These are phyloP conservation scores for Periconia sp. DNA, from an alignment of 2,329 filamentous ascomycete genomes.

Conservation along the genomic window DNA sequence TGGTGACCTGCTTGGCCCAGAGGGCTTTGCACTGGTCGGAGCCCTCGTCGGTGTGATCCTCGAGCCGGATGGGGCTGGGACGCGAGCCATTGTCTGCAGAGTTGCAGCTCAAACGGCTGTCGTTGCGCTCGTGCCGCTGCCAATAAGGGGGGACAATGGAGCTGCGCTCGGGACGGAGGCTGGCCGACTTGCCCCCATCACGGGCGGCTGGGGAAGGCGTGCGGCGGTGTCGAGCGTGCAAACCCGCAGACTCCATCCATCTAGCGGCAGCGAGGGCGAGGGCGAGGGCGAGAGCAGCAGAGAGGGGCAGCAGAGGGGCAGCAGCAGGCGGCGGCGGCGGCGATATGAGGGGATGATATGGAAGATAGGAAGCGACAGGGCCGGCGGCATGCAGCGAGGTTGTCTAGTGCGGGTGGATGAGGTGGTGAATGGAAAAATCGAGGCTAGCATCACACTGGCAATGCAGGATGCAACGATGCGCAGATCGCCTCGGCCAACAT, in stretches of 20 bases:
- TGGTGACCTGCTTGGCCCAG: slow-evolving; percentile 67
- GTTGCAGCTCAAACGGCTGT: slow-evolving; percentile 42
- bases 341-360: not conserved
- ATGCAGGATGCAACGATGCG: not conserved
- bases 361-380: not conserved
- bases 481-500: not conserved
- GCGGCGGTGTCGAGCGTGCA: slow-evolving; percentile 33
- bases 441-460: not conserved
- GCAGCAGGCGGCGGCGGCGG: no score
- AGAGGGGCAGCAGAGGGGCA: slow-evolving; percentile 11
- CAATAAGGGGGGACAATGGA: slow-evolving; percentile 56
- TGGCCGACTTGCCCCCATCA: slow-evolving; percentile 28
- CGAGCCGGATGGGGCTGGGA: slow-evolving; percentile 61
- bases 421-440: slow-evolving; percentile 4
- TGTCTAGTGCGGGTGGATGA: slow-evolving; percentile 1
- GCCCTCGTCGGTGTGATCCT: slow-evolving; percentile 67
- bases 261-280: no score
- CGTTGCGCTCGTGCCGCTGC: slow-evolving; percentile 48
- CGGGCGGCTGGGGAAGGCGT: slow-evolving; percentile 26
- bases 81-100: slow-evolving; percentile 39
- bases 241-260: slow-evolving; percentile 49
- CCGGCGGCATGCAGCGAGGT: slow-evolving; percentile 2
- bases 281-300: slow-evolving; percentile 23
- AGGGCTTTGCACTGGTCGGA: slow-evolving; percentile 63
- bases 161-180: slow-evolving; percentile 32